Conservation (phyloP, 805 yeast species). For the Yamadazyma takamatsuzukensis region DNA sequence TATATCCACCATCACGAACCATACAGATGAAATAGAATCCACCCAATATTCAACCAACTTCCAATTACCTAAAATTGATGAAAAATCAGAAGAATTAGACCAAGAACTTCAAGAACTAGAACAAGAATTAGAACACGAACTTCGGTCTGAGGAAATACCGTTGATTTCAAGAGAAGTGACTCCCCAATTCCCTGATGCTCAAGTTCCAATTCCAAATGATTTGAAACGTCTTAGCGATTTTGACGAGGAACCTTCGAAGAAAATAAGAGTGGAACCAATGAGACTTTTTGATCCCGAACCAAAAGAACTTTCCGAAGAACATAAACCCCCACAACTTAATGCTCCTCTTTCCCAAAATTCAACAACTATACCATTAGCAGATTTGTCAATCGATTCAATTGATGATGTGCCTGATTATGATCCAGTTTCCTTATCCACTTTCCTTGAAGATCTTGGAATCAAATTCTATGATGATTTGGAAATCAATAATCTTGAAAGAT, state of each 20-base stretch:
- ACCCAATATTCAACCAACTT: constrained; percentile 14
- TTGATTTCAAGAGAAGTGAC: constrained; percentile 1
- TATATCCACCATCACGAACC: constrained; percentile 7
- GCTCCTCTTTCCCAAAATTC: constrained; percentile 6
- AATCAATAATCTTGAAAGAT: constrained; percentile 22
- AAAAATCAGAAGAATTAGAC: neutral
- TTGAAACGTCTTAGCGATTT: constrained; percentile 9
- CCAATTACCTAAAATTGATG: neutral
- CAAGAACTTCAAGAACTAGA: neutral
- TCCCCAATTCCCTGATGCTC: constrained; percentile 11
- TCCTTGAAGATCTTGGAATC: constrained; percentile 37
- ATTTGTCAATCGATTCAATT: too few relatives aligned
- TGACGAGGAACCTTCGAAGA: constrained; percentile 1
- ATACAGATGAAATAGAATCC: constrained; percentile 21
- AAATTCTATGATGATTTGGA: constrained; percentile 46
- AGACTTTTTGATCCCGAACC: too few relatives aligned
- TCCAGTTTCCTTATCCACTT: constrained; percentile 34
- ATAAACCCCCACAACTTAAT: neutral
- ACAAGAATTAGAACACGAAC: neutral
- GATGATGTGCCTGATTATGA: constrained; percentile 20
- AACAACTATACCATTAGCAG: constrained; percentile 26
- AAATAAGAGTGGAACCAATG: too few relatives aligned
- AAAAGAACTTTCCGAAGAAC: too few relatives aligned
- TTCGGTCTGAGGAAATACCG: neutral
- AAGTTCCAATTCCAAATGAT: constrained; percentile 13